Evolutionary conservation across 345 rosid genomes (phyloP), one percentile per base, ranked within the genome.

Genomic region (Populus nigra): DNA sequence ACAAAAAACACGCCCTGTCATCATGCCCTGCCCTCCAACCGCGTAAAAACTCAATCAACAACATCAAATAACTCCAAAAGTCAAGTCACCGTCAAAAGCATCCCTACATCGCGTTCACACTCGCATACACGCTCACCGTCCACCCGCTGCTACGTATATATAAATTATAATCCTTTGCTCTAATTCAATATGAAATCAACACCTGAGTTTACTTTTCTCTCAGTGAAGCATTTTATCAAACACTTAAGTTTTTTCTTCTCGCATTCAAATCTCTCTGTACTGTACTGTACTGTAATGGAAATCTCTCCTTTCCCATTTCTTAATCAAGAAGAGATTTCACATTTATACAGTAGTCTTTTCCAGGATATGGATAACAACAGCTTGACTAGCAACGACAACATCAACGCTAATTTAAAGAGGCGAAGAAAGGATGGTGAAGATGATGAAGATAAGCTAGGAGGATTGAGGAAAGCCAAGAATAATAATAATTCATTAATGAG

Each of bases 251-350:
- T 69, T 76, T 38, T 12, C 53, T 63, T 20, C 25, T 33, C 2
- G 62, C 5, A 33, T 75, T 57, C 29, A 57, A 57, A 57, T 10
- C 63, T 53, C 59, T 53, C 57, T 5, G 12, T 8, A 7, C 61
- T 8, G n/a, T 17, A 17, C 62, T 55, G n/a, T 9, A 2, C n/a
- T 33, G 27, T n/a, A 1, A 85, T 85, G 87, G 87, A 84, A 82
- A 63, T 77, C 47, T 66, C 78, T 1, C 55, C 80, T 57, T 81
- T 71, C 73, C 81, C 86, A 49, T 71, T 80, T 69, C 68, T 80
- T 71, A 78, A 39, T 74, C 86, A 71, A 31, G 88, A 85, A 12
- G 88, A 85, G 71, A 73, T 71, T 78, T 72, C 86, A 41, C 82
- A 80, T 16, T 67, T 85, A 61, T 63, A 73, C 69, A 3, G 50